Percentiles rank a stretch among this genome's conserved stretches.
Conservation (phyloP, 2,329 filamentous ascomycete species). For the Clarireedia paspali region DNA sequence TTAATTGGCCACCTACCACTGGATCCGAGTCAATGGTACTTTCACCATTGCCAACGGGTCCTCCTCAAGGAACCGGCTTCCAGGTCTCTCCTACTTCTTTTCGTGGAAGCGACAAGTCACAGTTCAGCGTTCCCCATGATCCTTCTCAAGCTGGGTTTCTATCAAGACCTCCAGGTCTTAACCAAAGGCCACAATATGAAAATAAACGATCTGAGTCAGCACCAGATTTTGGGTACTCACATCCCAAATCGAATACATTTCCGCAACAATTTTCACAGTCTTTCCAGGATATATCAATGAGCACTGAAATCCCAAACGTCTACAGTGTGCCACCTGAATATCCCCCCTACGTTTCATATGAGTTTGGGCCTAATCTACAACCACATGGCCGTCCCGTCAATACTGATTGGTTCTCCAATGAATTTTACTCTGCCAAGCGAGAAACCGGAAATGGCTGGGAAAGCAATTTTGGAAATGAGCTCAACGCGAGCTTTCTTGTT, state of each 20-base stretch:
- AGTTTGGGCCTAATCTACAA: not conserved
- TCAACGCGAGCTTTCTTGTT: slow-evolving; percentile 7
- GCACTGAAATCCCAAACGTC: not conserved
- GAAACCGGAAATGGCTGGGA: slow-evolving; percentile 20
- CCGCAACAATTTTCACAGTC: not conserved
- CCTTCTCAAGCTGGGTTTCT: not conserved
- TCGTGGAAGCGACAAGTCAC: not conserved
- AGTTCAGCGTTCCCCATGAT: not conserved
- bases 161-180: not conserved
- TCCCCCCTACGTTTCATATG: not conserved
- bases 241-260: not conserved
- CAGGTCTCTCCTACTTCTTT: not conserved
- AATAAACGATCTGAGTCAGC: not conserved
- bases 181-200: not conserved
- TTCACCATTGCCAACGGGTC: not conserved
- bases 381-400: slow-evolving; percentile 3
- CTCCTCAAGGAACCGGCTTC: not conserved
- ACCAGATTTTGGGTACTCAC: not conserved
- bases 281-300: not conserved
- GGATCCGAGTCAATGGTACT: not conserved
- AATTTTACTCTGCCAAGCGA: slow-evolving; percentile 22
- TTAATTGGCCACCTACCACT: not conserved
- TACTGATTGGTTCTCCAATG: slow-evolving; percentile 20
- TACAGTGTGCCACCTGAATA: not conserved
- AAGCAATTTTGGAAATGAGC: not conserved